phyloP scores from a whole-genome alignment of 371 early-diverging fungal genomes.

The Actinomucor elegans region DNA sequence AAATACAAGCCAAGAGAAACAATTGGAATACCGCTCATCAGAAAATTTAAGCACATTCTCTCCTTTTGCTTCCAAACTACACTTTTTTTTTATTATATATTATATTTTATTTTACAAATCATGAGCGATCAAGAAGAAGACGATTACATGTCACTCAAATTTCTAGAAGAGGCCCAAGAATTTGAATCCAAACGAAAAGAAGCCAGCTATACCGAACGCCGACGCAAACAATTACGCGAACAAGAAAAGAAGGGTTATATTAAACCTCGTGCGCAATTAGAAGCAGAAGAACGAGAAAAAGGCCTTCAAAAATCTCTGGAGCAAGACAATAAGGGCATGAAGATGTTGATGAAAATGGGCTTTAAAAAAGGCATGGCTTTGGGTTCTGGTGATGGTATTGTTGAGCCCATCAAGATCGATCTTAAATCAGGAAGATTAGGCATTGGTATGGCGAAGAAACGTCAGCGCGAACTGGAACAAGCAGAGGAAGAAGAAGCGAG shows the following conservation, averaged over 20 bases:
- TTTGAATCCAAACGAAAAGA: conserved; percentile 29
- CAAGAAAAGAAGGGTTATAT: conserved; percentile 44
- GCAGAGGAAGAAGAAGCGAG: conserved; percentile 38
- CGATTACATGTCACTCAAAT: conserved; percentile 64
- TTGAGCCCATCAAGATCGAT: conserved; percentile 50
- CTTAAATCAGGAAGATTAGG: conserved; percentile 49
- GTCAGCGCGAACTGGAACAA: conserved; percentile 24
- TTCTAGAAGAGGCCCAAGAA: conserved; percentile 41
- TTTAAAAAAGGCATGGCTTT: conserved; percentile 57
- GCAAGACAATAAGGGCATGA: conserved; percentile 64
- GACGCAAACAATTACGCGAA: conserved; percentile 47
- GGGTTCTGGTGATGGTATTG: conserved; percentile 21
- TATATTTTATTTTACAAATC: neutral
- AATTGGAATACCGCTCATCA: no score
- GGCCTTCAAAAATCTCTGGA: conserved; percentile 51
- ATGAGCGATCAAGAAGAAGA: conserved; percentile 41
- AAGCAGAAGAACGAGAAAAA: conserved; percentile 54
- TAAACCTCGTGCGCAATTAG: conserved; percentile 45
- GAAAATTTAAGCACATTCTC: no score
- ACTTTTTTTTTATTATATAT: neutral
- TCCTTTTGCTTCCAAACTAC: no score
- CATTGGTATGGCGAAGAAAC: conserved; percentile 39
- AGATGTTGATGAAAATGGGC: conserved; percentile 73
- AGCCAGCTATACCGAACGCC: conserved; percentile 44
- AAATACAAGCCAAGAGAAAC: no score